These are phyloP conservation scores for Henckelia pumila DNA, from an alignment of 257 asterid species.

Conservation along the genomic window DNA sequence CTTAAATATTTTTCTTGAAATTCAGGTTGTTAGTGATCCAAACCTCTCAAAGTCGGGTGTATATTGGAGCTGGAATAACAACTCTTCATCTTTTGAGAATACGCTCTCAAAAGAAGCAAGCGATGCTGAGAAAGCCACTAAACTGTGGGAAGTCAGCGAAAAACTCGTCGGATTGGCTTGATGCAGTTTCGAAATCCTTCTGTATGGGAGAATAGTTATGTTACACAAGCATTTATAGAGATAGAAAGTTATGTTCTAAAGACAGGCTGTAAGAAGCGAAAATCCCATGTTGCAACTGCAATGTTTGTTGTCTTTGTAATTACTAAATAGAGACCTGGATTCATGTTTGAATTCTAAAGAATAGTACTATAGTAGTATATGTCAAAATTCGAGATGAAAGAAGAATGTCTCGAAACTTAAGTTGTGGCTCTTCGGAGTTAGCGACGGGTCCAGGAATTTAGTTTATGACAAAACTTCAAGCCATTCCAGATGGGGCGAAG, in stretches of 20 bases:
- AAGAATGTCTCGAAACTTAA: not conserved
- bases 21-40: constrained; percentile 80
- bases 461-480: not conserved
- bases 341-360: not conserved
- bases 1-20: not conserved
- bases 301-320: too few species aligned
- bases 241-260: not conserved
- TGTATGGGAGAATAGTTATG: not conserved
- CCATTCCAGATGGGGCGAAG: not conserved
- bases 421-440: not conserved
- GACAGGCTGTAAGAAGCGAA: not conserved
- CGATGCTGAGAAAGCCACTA: constrained; percentile 73
- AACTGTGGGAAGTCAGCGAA: constrained; percentile 90
- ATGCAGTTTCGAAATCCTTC: constrained; percentile 11
- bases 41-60: constrained; percentile 88
- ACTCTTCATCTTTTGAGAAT: constrained; percentile 82
- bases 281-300: not conserved
- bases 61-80: constrained; percentile 93
- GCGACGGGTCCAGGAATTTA: not conserved
- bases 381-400: not conserved
- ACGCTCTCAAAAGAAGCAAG: constrained; percentile 86
- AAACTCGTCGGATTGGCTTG: constrained; percentile 84
- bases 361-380: not conserved
- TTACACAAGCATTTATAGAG: not conserved
- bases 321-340: not conserved